Conservation (phyloP, 768 basidiomycete species). For the Leucocoprinus leucothites region DNA sequence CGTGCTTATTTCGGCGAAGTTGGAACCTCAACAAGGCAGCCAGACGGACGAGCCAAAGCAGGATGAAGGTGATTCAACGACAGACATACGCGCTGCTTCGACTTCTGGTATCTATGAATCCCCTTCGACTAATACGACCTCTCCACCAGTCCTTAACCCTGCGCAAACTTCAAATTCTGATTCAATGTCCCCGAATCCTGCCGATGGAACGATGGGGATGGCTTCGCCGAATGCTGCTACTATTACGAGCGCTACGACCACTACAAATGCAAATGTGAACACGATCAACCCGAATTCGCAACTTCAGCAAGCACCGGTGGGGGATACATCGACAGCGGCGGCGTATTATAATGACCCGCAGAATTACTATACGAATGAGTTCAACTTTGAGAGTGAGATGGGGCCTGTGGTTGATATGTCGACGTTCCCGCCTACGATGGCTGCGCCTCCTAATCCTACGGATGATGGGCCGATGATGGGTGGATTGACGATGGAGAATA, state of each 20-base stretch:
- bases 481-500: constrained; percentile 77
- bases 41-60: constrained; percentile 17
- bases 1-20: constrained; percentile 63
- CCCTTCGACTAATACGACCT: background rate
- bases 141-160: background rate
- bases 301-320: too few relatives aligned
- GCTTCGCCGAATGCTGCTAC: background rate
- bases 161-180: background rate
- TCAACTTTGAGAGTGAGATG: constrained; percentile 80
- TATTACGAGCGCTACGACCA: too few relatives aligned
- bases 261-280: background rate
- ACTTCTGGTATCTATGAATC: background rate
- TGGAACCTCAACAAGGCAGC: constrained; percentile 21
- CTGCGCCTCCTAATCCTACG: constrained; percentile 27
- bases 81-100: background rate
- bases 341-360: constrained; percentile 13
- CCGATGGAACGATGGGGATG: background rate
- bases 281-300: background rate
- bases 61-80: background rate
- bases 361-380: constrained; percentile 41
- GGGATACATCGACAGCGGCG: background rate
- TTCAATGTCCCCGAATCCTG: background rate
- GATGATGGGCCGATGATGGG: constrained; percentile 21
- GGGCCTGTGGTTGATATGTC: constrained; percentile 79
- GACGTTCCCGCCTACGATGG: constrained; percentile 89